Conservation (phyloP, 2,329 filamentous ascomycete genomes). For the Penicillium sp. region DNA sequence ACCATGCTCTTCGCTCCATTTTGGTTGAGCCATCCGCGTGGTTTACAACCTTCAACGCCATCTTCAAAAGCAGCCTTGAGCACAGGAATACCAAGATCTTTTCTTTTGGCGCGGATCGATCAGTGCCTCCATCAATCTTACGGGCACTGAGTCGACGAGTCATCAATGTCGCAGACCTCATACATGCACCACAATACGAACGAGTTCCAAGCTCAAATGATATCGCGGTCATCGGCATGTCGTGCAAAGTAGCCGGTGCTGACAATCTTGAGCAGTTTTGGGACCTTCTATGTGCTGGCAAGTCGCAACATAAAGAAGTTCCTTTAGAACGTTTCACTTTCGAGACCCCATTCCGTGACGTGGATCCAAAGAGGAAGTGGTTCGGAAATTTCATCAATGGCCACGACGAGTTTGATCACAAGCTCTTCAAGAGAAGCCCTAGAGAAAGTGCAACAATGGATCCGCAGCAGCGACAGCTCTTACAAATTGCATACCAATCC, state of each 20-base stretch:
- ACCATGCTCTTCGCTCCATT: not conserved
- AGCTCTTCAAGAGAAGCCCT: not conserved
- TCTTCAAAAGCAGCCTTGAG: not conserved
- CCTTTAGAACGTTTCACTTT: not conserved
- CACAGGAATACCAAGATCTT: not conserved
- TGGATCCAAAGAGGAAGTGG: not conserved
- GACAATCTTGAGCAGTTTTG: not conserved
- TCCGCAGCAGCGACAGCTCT: slow-evolving; percentile 12
- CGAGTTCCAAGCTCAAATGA: not conserved
- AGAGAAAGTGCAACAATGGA: not conserved
- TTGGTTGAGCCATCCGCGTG: not conserved
- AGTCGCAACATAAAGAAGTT: not conserved
- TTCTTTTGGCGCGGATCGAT: not conserved
- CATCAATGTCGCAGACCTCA: not conserved
- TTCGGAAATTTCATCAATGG: not conserved
- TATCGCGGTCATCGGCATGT: not conserved
- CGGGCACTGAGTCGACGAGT: not conserved
- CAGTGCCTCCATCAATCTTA: not conserved
- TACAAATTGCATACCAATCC: slow-evolving; percentile 35
- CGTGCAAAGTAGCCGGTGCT: not conserved
- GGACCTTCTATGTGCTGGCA: not conserved
- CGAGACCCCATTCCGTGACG: not conserved
- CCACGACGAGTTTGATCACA: not conserved
- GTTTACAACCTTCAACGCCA: not conserved
- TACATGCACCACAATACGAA: not conserved